phyloP scores from a whole-genome alignment of 2,329 filamentous ascomycete species.

The Pezizomycotina sp. region DNA sequence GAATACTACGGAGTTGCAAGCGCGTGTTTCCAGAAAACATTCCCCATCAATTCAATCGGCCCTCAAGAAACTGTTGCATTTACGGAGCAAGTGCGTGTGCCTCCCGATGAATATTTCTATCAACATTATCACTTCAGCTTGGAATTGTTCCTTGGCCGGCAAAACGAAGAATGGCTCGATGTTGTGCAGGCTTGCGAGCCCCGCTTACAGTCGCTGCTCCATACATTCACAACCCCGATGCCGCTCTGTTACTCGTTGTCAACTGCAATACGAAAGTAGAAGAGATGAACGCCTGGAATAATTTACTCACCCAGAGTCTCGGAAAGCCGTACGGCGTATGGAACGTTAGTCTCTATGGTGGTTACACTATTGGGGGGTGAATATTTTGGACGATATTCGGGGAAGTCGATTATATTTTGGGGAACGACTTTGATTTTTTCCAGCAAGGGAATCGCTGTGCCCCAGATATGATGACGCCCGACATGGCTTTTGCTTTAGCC shows the following conservation, averaged over 20 bases:
- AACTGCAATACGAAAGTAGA: slow-evolving; percentile 3
- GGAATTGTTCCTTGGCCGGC: slow-evolving; percentile 1
- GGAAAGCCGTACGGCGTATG: slow-evolving; percentile 2
- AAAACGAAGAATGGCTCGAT: background rate
- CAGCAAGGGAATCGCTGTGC: slow-evolving; percentile 5
- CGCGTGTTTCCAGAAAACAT: background rate
- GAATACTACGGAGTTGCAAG: background rate
- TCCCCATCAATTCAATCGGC: slow-evolving; percentile 1
- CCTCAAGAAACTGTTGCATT: slow-evolving; percentile 3
- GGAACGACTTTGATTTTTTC: slow-evolving; percentile 7
- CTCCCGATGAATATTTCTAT: slow-evolving; percentile 3
- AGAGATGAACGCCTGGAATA: slow-evolving; percentile 1
- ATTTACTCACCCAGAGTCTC: slow-evolving; percentile 2
- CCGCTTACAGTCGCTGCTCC: slow-evolving; percentile 4
- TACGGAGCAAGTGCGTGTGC: slow-evolving; percentile 3
- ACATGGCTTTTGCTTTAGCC: slow-evolving; percentile 6
- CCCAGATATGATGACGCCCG: slow-evolving; percentile 5
- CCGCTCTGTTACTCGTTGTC: slow-evolving; percentile 4
- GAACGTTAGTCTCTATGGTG: slow-evolving; percentile 8
- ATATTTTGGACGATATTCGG: slow-evolving; percentile 6
- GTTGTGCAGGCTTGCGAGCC: slow-evolving; percentile 4
- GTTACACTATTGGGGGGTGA: slow-evolving; percentile 4
- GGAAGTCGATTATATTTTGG: slow-evolving; percentile 3
- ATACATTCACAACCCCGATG: background rate
- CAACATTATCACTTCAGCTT: slow-evolving; percentile 7